A percentile compares a stretch with the other conserved stretches of the same genome.
Conservation (phyloP, 1,139 yeast genomes). For the Yamadazyma membranifaciens region DNA sequence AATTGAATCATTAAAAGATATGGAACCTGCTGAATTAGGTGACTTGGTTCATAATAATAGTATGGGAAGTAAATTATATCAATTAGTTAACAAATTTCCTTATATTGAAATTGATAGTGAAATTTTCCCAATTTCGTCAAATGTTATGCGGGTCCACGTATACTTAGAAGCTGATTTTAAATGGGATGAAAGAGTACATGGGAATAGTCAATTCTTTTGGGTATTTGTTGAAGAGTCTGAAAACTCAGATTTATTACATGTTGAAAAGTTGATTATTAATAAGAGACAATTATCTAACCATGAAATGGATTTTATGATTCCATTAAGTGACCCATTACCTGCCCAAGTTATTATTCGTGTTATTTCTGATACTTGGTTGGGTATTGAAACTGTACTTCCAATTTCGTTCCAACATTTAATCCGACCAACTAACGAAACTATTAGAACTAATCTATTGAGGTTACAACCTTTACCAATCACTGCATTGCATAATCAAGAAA, state of each 20-base stretch:
- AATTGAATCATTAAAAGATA: conserved; percentile 70
- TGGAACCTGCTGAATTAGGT: conserved; percentile 78
- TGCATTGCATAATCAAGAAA: conserved; percentile 67
- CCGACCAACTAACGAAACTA: conserved; percentile 82
- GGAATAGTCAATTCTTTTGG: conserved; percentile 88
- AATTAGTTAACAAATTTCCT: conserved; percentile 72
- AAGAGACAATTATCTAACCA: conserved; percentile 59
- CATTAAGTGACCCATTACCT: conserved; percentile 83
- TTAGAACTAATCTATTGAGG: conserved; percentile 75
- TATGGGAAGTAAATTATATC: conserved; percentile 65
- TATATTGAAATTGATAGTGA: conserved; percentile 69
- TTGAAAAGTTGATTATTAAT: conserved; percentile 72
- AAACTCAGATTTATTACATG: conserved; percentile 71
- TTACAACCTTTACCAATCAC: conserved; percentile 83
- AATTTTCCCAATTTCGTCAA: conserved; percentile 85
- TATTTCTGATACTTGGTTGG: conserved; percentile 86
- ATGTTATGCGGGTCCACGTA: conserved; percentile 80
- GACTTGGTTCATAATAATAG: conserved; percentile 80
- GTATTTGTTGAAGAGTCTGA: conserved; percentile 85
- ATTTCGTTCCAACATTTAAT: conserved; percentile 90
- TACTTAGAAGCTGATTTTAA: conserved; percentile 69
- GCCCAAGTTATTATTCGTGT: conserved; percentile 80
- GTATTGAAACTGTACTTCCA: conserved; percentile 73
- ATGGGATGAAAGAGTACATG: conserved; percentile 85
- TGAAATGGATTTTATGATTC: conserved; percentile 89